Evolutionary conservation across 139 green algal genomes (phyloP), one percentile per base, ranked within the genome.

Genomic region (Dunaliella sp.): DNA sequence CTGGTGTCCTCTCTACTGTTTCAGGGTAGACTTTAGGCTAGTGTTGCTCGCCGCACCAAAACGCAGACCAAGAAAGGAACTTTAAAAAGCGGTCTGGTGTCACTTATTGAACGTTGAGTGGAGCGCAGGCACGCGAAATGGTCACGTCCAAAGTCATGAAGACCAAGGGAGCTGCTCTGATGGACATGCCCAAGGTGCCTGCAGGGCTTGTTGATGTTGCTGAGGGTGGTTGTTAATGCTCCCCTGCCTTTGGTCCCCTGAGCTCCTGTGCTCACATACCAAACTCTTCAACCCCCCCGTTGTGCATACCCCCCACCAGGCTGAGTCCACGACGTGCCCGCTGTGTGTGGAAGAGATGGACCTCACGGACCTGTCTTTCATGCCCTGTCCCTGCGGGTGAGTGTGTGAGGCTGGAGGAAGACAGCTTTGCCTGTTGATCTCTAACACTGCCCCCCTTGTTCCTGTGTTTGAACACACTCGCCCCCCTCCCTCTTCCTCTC

Each of bases 271-370:
- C n/a, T n/a, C n/a, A 3, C 34, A 30, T 3, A 79, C 22, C 74
- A 79, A 22, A 30, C 74, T 79, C 74, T 79, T 79, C 28, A 79
- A 79, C 24, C 28, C 74, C 74, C 34, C 28, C 74, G 74, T 24
- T n/a, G 21, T 65, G 48, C 48, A 7, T 65, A 26, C 48, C 48
- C 48, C 16, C 7, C 48, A 26, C 7, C 48, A 65, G 48, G 7
- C 48, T 65, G 48, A 65, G 48, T 65, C 48, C 48, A 65, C 48
- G 7, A 7, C 36, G 36, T 94, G 91, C 80, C 91, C 91, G 1
- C 84, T 94, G 82, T 94, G 91, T 74, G 87, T 94, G n/a, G 91
- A 94, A 65, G 59, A 87, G 2, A 84, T 94, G 31, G 91, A 94
- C 36, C 86, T 90, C 1, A 94, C 91, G 1, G 91, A 94, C 38